Evolutionary conservation across 1,139 yeast genomes (phyloP), one percentile per base, ranked within the genome.

Genomic region (Diutina rugosa): DNA sequence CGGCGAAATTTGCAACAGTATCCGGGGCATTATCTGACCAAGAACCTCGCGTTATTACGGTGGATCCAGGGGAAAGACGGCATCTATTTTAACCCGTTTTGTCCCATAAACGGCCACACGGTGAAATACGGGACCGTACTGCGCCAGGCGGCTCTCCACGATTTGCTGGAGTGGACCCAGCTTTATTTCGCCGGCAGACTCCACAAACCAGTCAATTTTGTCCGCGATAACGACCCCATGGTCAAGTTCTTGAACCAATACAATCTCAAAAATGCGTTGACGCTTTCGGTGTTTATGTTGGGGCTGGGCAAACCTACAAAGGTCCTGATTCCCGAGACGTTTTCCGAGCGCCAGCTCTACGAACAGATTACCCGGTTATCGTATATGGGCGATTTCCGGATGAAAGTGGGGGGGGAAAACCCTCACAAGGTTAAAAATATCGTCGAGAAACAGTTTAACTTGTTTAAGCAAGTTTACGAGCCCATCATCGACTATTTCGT

Each of bases 61-160:
- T 91, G 1, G 76, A 89, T 21, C 93, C 87, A 64, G 79, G 80
- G 52, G 63, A 81, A n/a, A 97, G 97, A 1, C 93, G 97, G 97
- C 3, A 85, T 93, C 5, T 95, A 91, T 68, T 95, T 90, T 73
- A 95, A 93, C 66, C 98, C 99, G 3, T 93, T 80, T 69, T 89
- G 88, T 4, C 77, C 79, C 52, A 75, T 91, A 58, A 76, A 79
- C 56, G 84, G 84, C 29, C 56, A 60, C 32, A 72, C 81, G 61
- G 81, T 93, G 55, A 93, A 93, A 66, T 93, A 93, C 67, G 99
- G 99, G 5, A 85, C 90, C 14, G 85, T 90, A 1, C 82, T 89
- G 2, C 74, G 80, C 59, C 78, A 80, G 46, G 77, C 78, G 5
- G 70, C 90, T 48, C 69, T 85, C 51, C 73, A 73, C 54, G 99